Conservation (phyloP, 2,329 filamentous ascomycete genomes). For the Geosmithia morbida region DNA sequence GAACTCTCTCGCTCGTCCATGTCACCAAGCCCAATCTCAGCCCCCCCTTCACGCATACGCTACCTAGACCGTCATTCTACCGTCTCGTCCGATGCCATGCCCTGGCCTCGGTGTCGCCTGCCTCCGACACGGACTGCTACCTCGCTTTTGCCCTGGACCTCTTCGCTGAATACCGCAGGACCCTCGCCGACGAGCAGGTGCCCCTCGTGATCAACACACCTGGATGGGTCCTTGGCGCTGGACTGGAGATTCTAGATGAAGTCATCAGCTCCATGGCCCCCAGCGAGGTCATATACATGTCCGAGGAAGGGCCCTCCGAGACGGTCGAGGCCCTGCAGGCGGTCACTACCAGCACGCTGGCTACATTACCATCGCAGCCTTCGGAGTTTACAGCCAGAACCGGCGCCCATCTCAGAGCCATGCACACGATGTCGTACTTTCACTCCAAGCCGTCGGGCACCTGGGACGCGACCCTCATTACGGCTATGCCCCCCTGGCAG, state of each 20-base stretch:
- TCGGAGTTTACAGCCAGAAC: constrained; percentile 42
- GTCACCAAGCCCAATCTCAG: constrained; percentile 48
- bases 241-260: constrained; percentile 47
- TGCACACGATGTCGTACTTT: constrained; percentile 74
- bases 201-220: constrained; percentile 62
- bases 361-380: constrained; percentile 39
- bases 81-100: constrained; percentile 46
- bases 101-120: constrained; percentile 49
- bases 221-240: constrained; percentile 59
- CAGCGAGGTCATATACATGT: constrained; percentile 54
- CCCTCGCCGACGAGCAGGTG: constrained; percentile 18
- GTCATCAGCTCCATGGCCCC: constrained; percentile 40
- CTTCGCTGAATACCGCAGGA: constrained; percentile 37
- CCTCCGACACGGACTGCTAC: constrained; percentile 53
- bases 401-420: constrained; percentile 50
- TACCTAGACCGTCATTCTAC: constrained; percentile 15
- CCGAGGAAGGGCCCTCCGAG: constrained; percentile 43
- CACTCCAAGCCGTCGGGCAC: constrained; percentile 24
- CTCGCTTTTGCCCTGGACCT: constrained; percentile 50
- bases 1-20: constrained; percentile 53
- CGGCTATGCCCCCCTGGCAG: constrained; percentile 41
- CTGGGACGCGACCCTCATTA: constrained; percentile 43
- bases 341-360: constrained; percentile 24
- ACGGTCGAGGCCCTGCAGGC: constrained; percentile 37
- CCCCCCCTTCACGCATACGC: constrained; percentile 50